Conservation (phyloP, 2,329 filamentous ascomycete species). For the Botrytis elliptica region DNA sequence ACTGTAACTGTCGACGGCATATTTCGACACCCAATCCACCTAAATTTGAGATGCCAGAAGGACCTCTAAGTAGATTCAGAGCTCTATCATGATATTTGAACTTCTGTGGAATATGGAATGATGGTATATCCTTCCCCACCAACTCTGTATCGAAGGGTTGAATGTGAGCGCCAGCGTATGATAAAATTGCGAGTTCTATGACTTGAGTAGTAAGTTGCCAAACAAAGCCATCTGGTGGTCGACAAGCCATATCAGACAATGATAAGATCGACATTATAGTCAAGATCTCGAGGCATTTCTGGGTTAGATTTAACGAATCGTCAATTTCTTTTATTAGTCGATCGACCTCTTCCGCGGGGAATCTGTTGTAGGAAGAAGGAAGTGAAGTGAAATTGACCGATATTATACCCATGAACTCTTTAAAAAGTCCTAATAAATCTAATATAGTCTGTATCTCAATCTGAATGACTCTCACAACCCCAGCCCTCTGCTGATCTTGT, state of each 20-base stretch:
- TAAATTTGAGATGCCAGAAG: neutral
- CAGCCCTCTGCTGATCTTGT: neutral
- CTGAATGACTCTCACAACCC: neutral
- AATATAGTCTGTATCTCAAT: neutral
- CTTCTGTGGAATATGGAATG: neutral
- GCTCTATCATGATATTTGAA: slow-evolving; percentile 3
- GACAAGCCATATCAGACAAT: neutral
- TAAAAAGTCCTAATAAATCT: neutral
- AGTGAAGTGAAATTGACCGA: neutral
- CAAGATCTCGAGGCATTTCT: neutral
- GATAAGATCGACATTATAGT: neutral
- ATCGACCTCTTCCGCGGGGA: neutral
- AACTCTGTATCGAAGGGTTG: slow-evolving; percentile 17
- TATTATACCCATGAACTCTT: neutral
- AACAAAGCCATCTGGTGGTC: neutral
- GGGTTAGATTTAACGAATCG: neutral
- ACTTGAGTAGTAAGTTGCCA: slow-evolving; percentile 22
- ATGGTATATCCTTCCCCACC: neutral
- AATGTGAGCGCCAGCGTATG: slow-evolving; percentile 26
- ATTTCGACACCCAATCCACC: neutral
- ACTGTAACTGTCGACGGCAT: slow-evolving; percentile 7
- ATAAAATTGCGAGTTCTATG: slow-evolving; percentile 22
- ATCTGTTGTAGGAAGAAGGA: too few species aligned
- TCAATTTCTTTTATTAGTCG: neutral
- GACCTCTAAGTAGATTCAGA: neutral